These are phyloP conservation scores for Stereum hirsutum DNA, from an alignment of 1,284 basidiomycete genomes.

Conservation along the genomic window DNA sequence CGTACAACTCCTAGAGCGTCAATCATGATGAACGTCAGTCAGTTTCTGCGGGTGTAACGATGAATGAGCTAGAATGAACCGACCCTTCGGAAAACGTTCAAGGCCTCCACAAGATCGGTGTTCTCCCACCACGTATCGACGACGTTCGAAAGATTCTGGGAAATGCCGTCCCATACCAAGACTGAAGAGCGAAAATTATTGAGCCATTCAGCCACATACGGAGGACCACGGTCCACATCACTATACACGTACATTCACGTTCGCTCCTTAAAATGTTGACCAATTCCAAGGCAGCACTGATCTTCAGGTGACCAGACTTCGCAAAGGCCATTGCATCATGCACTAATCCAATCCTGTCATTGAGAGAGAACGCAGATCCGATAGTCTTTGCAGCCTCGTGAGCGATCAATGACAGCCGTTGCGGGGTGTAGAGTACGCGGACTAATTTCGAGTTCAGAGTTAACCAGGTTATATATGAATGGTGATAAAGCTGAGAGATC, in stretches of 20 bases:
- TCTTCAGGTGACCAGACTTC: constrained; percentile 69
- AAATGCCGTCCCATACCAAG: constrained; percentile 68
- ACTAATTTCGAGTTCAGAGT: constrained; percentile 23
- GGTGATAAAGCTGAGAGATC: neutral
- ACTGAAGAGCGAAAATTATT: constrained; percentile 33
- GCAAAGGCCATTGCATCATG: constrained; percentile 77
- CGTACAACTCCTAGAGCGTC: constrained; percentile 53
- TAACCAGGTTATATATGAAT: neutral
- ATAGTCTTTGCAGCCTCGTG: constrained; percentile 65
- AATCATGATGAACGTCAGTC: too few relatives aligned
- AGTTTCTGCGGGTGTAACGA: too few relatives aligned
- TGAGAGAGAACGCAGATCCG: constrained; percentile 63
- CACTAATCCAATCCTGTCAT: constrained; percentile 84
- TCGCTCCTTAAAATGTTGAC: constrained; percentile 63
- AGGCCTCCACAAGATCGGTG: constrained; percentile 42
- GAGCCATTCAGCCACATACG: too few relatives aligned
- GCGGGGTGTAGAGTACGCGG: constrained; percentile 82
- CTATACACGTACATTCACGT: constrained; percentile 64
- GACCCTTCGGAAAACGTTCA: constrained; percentile 61
- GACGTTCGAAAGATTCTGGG: constrained; percentile 45
- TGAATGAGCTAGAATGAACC: constrained; percentile 14
- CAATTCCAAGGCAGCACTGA: constrained; percentile 72
- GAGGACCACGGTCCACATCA: too few relatives aligned
- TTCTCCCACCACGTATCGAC: constrained; percentile 83
- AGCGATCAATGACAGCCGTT: constrained; percentile 74